Evolutionary conservation across 305 asterid genomes (phyloP), one percentile per base, ranked within the genome.

Genomic region (Stenogyne calaminthoides): DNA sequence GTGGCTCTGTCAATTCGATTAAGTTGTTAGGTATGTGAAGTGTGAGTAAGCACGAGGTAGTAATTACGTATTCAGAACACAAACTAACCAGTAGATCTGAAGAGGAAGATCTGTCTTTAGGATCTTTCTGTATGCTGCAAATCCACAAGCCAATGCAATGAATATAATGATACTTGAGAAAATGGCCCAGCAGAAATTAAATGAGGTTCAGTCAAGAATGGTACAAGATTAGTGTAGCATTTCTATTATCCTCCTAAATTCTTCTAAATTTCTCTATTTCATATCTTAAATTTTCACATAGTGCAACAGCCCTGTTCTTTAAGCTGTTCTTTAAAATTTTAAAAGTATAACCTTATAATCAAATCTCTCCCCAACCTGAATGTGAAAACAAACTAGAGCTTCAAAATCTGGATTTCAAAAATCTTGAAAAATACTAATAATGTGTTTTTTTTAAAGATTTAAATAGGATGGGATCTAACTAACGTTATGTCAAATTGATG

Each of bases 71-170:
- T 54, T 2, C 2, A 57, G 9, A 34, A 54, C 64, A n/a, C 44
- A 44, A 82, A 73, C 86, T 76, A 55, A 91, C 98, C 98, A 91
- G 80, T 72, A 94, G 91, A 75, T 94, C 98, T 86, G 83, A 81
- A 66, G 99, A 81, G 27, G 99, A 88, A 69, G 93, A 85, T 81
- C 98, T 81, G 70, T 73, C 90, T 75, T 76, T 84, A 58, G 99
- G 99, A 60, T 92, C 97, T 77, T 88, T 91, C 73, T 94, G 97
- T 80, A 94, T 91, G 96, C 99, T 94, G 92, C 82, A 79, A 34
- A 77, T 44, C 58, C 10, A 49, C 66, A 78, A 71, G 37, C 25
- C 54, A 69, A 37, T 56, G 12, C 4, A 65, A 55, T 67, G 69
- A 62, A 39, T 25, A 39, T 16, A 60, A 67, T 14, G 40, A 32